Evolutionary conservation across 352 stramenopile genomes (phyloP), one percentile per base, ranked within the genome.

Genomic region (Pythium chondricola): DNA sequence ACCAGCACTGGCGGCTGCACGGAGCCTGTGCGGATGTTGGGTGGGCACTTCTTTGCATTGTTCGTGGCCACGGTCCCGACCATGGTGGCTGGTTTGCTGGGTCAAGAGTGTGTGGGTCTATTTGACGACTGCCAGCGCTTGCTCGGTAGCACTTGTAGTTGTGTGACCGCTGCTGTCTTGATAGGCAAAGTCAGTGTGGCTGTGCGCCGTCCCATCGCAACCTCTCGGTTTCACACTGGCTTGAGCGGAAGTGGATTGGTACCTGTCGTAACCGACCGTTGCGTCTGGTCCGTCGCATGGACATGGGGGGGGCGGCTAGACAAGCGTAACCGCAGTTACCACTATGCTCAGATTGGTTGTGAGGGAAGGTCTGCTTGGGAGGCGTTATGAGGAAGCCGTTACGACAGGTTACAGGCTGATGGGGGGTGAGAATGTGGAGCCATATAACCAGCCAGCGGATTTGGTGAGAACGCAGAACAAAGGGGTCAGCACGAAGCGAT

Each of bases 1-100:
- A 71, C 62, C 29, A 71, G 58, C 45, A 65, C 49, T 10, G 62
- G 62, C 21, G 53, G 29, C 3, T 65, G 58, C 26, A 50, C 46
- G 5, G 44, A 46, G 4, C 47, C 37, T 6, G 53, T 55, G 37
- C 53, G 62, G 31, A 67, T 67, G 30, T 61, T 71, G 0, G 63
- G 31, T 14, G 63, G 54, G 25, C 51, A 48, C 35, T 71, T 71
- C 53, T 67, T 67, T 7, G 44, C 32, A 6, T 8, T 50, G 20
- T 29, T 20, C 2, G 35, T 18, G 18, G 32, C 38, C 38, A 53
- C 32, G 9, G 33, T 60, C 38, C 27, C 25, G 52, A 35, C 44
- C 37, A 46, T 48, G 29, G 29, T 52, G 25, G 25, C 21, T 38
- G 18, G 33, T 13, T 4, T 22, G 31, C 27, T 46, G 26, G 17